Conservation (phyloP, 768 basidiomycete species). For the Saitozyma sp. region DNA sequence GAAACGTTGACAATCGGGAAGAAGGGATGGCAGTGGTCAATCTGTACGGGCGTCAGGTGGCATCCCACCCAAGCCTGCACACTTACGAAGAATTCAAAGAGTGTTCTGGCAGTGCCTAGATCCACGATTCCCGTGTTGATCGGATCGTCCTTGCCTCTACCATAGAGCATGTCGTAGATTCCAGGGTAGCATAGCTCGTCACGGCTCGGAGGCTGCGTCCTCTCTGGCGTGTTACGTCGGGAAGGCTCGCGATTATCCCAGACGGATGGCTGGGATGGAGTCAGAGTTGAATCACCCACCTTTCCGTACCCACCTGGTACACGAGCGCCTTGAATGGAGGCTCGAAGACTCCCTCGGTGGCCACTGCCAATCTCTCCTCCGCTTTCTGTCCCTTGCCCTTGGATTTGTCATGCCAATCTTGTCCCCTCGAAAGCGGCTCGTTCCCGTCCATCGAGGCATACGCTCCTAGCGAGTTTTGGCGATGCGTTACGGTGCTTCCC, state of each 20-base stretch:
- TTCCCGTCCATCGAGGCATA: background rate
- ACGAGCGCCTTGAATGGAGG: conserved; percentile 40
- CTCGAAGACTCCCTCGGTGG: conserved; percentile 25
- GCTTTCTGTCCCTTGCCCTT: conserved; percentile 30
- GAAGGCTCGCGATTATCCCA: conserved; percentile 43
- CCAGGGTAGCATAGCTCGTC: conserved; percentile 18
- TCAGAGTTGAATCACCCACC: background rate
- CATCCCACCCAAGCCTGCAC: no score
- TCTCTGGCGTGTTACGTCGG: conserved; percentile 26
- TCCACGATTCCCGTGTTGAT: conserved; percentile 30
- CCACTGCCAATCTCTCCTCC: conserved; percentile 29
- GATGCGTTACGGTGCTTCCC: background rate
- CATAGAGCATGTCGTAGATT: conserved; percentile 11
- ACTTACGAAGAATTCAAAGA: conserved; percentile 33
- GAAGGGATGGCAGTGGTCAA: conserved; percentile 40
- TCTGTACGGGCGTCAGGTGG: conserved; percentile 7
- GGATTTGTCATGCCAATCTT: background rate
- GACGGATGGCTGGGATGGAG: conserved; percentile 19
- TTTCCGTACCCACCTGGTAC: conserved; percentile 22
- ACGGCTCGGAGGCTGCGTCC: conserved; percentile 15
- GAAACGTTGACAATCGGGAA: conserved; percentile 38
- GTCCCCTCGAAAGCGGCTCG: background rate
- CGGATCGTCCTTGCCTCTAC: conserved; percentile 30
- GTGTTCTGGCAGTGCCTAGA: conserved; percentile 20
- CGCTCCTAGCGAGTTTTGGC: background rate